Base-by-base conservation (phyloP, 2,329 filamentous ascomycete genomes). In the Zymoseptoria ardabiliae region DNA sequence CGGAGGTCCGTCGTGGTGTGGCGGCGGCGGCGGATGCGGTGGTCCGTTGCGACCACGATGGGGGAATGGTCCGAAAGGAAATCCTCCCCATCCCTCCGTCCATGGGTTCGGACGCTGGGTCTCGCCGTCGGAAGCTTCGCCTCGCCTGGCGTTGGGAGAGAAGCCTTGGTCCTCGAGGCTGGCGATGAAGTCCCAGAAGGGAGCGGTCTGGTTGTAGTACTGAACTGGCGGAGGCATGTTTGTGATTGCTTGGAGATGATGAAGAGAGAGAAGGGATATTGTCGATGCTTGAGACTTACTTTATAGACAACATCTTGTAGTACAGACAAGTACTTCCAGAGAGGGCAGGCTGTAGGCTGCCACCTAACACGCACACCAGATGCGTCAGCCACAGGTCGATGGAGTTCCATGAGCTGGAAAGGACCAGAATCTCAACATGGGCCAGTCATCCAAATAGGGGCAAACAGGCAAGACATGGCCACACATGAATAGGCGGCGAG, bases 151-250 rank as follows among this genome's bases (percentile, higher is more conserved):
- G 60, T 54, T 59, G 54, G 58, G 50, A 22, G 74, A 69, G 35
- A 67, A 61, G 57, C 74, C 76, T 69, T 76, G 72, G 57, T 77
- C 72, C 64, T 83, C 80, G 11, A 84, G 73, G 61, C 72, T 74
- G 56, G 78, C 75, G 56, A 83, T 65, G 61, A 80, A 81, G 69
- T 84, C 80, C 81, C 82, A 83, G 69, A 84, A 82, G 55, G 80
- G 78, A 66, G 77, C 75, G 4, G 76, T 76, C 58, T 78, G 75
- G 60, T 82, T 82, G 73, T 81, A 77, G 68, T 81, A 79, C 59
- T 77, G 75, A 61, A 82, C 72, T 64, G 79, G 79, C 68, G 81
- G 77, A 2, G 51, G 10, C 81, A 83, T 83, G 59, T 69, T 77
- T 65, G 54, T 64, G 50, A 57, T 58, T 54, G 62, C 60, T 62